phyloP scores from a whole-genome alignment of 139 green algal species.

The Picochlorum sp. region DNA sequence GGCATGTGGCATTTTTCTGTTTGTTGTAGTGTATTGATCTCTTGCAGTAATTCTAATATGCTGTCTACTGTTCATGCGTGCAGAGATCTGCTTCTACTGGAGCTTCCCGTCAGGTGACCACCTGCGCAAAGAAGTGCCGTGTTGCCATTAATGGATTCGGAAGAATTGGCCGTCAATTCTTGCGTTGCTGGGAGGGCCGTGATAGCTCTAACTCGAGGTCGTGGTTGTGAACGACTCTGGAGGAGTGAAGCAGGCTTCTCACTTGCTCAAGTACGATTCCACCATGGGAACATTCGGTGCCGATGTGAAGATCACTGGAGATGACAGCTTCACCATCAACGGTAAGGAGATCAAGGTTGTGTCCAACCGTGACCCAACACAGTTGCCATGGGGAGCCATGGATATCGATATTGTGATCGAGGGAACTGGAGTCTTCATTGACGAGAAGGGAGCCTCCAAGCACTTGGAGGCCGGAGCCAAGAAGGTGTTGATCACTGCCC shows the following conservation, averaged over 20 bases:
- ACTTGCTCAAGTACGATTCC: conserved; percentile 99
- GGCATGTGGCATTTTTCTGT: no score
- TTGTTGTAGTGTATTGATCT: not conserved
- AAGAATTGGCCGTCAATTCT: conserved; percentile 93
- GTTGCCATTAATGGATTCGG: conserved; percentile 99
- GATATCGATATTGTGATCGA: conserved; percentile 96
- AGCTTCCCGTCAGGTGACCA: conserved; percentile 31
- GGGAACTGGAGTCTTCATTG: conserved; percentile 93
- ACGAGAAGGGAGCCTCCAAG: conserved; percentile 80
- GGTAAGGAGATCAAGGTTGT: conserved; percentile 93
- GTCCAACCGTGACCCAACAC: conserved; percentile 85
- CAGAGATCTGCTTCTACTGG: conserved; percentile 9
- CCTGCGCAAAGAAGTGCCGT: conserved; percentile 79
- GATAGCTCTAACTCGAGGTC: conserved; percentile 42
- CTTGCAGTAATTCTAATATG: not conserved
- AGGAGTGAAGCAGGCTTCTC: conserved; percentile 91
- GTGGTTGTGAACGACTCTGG: conserved; percentile 95
- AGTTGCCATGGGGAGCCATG: conserved; percentile 88
- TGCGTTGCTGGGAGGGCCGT: conserved; percentile 79
- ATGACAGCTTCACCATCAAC: conserved; percentile 83
- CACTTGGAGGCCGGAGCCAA: conserved; percentile 90
- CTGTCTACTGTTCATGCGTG: not conserved
- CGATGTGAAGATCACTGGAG: conserved; percentile 89
- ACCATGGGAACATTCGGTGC: conserved; percentile 92
- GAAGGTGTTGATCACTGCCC: conserved; percentile 99